Percentiles rank a stretch among this genome's conserved stretches.
phyloP scores from a whole-genome alignment of 208 protist genomes.

The Wallacemonas collosoma region DNA sequence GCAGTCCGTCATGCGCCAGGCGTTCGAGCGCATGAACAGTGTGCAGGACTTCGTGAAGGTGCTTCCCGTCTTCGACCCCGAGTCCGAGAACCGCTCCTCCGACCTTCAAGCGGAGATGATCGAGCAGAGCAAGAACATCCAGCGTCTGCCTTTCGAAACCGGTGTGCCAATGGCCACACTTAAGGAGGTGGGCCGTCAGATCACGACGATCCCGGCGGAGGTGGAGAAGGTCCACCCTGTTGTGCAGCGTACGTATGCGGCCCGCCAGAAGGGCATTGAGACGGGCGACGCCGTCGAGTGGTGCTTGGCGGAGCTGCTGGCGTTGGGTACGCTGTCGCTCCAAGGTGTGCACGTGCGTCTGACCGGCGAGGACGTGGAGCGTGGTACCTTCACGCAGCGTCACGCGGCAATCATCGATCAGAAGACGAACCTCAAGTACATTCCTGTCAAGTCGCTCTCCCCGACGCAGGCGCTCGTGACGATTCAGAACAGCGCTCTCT shows the following conservation, averaged over 20 bases:
- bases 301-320: conserved; percentile 95
- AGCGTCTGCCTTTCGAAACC: conserved; percentile 57
- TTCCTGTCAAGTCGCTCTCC: conserved; percentile 71
- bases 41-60: conserved; percentile 87
- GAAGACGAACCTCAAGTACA: conserved; percentile 90
- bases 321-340: conserved; percentile 92
- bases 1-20: conserved; percentile 71
- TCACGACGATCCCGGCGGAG: conserved; percentile 87
- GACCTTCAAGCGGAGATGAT: conserved; percentile 38
- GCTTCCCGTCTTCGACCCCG: conserved; percentile 65
- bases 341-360: conserved; percentile 95
- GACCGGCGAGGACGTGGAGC: conserved; percentile 97
- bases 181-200: conserved; percentile 61
- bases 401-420: conserved; percentile 96
- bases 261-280: conserved; percentile 87
- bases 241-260: conserved; percentile 90
- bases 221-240: conserved; percentile 89
- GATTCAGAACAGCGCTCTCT: conserved; percentile 96
- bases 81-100: conserved; percentile 71
- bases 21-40: conserved; percentile 78
- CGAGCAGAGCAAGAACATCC: conserved; percentile 37
- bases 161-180: conserved; percentile 72
- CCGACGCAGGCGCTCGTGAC: conserved; percentile 85
- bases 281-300: conserved; percentile 91
- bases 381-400: conserved; percentile 98